phyloP scores from a whole-genome alignment of 169 alveolate genomes.

The Toxoplasma gondii region DNA sequence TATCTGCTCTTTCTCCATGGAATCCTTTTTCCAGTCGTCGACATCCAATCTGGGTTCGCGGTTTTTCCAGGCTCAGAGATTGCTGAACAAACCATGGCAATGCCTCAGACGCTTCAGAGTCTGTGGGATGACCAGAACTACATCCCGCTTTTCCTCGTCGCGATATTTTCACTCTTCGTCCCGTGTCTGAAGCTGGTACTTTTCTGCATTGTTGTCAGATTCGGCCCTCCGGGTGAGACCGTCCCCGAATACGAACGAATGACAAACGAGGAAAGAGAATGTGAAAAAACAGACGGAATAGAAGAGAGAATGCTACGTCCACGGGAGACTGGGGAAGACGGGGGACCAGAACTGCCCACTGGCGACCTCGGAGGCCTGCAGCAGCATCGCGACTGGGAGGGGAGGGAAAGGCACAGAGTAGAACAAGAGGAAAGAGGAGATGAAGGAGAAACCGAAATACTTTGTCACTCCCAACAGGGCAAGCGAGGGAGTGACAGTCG shows the following conservation, averaged over 20 bases:
- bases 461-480: too few species aligned
- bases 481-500: too few species aligned
- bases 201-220: neutral
- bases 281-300: neutral
- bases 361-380: too few species aligned
- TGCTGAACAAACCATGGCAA: neutral
- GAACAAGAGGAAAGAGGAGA: too few species aligned
- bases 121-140: constrained; percentile 26
- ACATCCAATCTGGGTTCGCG: neutral
- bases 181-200: constrained; percentile 49
- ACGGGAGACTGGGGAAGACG: neutral
- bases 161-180: constrained; percentile 39
- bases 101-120: constrained; percentile 17
- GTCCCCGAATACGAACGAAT: neutral
- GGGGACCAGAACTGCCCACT: too few species aligned
- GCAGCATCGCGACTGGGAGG: too few species aligned
- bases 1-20: neutral
- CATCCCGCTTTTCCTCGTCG: constrained; percentile 25
- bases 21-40: neutral
- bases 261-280: neutral
- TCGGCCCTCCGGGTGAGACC: neutral
- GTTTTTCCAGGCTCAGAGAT: neutral
- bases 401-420: too few species aligned
- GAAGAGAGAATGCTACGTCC: neutral
- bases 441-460: too few species aligned